Evolutionary conservation across 2,329 filamentous ascomycete genomes (phyloP), one percentile per base, ranked within the genome.

Genomic region (Alternaria postmessia): DNA sequence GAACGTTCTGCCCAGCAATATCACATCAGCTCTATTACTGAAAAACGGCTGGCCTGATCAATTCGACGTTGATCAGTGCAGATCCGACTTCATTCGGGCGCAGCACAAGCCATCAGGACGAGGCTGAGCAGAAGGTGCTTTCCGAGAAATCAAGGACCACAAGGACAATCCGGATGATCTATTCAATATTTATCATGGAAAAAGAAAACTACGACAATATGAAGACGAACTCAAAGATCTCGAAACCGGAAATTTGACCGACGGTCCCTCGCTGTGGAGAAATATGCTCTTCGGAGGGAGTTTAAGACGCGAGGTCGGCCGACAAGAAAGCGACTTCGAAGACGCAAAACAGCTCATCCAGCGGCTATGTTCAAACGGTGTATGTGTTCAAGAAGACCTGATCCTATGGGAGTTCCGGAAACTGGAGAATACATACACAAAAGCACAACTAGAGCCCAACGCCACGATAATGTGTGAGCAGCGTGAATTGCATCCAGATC

Each of bases 21-120:
- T 61, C 32, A 62, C 54, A 8, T 26, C 46, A 24, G 14, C 24
- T 7, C 34, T 67, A 3, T 46, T 64, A 8, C 43, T 32, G 11
- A 56, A 51, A 2, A 63, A 65, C 28, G 64, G 64, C 11, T 65
- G 64, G 66, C 64, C 54, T 5, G 4, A 48, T 11, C 12, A 52
- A 2, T 59, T 64, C 24, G 16, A 64, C 12, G n/a, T 55, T 6
- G 43, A 48, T 12, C 58, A 59, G 12, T 67, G 65, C 52, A 62
- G 62, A 8, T 54, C 51, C 3, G 62, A 68, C 8, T 54, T 68
- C 7, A 65, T 65, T 20, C 64, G 62, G 16, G 56, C 54, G 14
- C 57, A 57, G 32, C 51, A 65, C 32, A 49, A 49, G 20, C 54
- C 52, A 3, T 44, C 56, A 14, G 39, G 24, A 12, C 32, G 36